These are phyloP conservation scores for Fusarium tupiense DNA, from an alignment of 2,329 filamentous ascomycete genomes.

Conservation along the genomic window DNA sequence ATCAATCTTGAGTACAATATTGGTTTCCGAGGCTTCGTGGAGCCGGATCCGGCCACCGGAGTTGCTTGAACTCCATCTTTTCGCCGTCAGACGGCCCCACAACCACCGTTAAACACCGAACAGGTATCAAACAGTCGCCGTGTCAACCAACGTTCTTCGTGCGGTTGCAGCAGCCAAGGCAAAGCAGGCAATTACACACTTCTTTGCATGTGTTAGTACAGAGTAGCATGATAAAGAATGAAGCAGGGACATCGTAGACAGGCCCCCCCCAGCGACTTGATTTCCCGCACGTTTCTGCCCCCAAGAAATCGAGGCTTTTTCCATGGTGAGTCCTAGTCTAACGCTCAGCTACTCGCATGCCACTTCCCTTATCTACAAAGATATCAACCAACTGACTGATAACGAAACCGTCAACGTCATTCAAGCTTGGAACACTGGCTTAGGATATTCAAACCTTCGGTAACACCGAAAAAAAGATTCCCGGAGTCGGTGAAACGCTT, in stretches of 20 bases:
- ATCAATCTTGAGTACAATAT: background rate
- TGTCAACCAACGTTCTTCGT: background rate
- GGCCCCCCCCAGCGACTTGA: no score
- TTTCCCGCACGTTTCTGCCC: background rate
- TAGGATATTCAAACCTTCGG: background rate
- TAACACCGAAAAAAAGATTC: constrained; percentile 14
- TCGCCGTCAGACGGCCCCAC: constrained; percentile 28
- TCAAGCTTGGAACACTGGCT: background rate
- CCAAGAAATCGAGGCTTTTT: background rate
- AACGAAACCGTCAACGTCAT: constrained; percentile 7
- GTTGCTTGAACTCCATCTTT: constrained; percentile 17
- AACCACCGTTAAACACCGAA: constrained; percentile 11
- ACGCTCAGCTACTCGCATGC: background rate
- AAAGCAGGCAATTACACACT: background rate
- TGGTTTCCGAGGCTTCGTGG: constrained; percentile 4
- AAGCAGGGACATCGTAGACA: background rate
- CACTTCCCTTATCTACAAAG: background rate
- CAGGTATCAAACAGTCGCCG: background rate
- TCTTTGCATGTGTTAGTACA: background rate
- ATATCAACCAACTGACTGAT: background rate
- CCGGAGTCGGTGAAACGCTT: constrained; percentile 20
- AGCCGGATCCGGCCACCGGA: constrained; percentile 28
- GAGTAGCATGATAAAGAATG: background rate
- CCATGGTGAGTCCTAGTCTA: background rate
- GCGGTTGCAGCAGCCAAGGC: constrained; percentile 10